Conservation (phyloP, 495 filamentous ascomycete species). For the Staphylotrichum longicolle region DNA sequence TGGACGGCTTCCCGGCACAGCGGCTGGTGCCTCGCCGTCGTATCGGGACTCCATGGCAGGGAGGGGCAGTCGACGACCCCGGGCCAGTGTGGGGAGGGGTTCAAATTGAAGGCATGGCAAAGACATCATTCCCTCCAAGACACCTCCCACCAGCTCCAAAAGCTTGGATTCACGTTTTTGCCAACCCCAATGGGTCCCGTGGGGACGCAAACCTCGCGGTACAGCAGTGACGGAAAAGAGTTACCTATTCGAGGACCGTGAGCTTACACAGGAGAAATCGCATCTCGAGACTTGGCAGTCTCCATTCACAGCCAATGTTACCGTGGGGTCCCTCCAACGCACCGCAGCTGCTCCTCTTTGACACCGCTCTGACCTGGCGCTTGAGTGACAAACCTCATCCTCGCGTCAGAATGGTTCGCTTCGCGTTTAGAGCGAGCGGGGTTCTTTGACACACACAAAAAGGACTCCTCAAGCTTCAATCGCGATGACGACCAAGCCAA, state of each 20-base stretch:
- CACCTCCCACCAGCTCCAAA: too few species aligned
- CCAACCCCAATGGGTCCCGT: too few species aligned
- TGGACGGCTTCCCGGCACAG: background rate
- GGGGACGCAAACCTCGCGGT: background rate
- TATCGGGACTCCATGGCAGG: background rate
- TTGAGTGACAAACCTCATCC: constrained; percentile 5
- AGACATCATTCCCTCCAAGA: background rate
- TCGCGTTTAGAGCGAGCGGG: constrained; percentile 7
- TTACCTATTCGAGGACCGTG: too few species aligned
- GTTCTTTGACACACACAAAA: constrained; percentile 14
- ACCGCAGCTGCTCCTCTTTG: background rate
- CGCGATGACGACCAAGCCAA: too few species aligned
- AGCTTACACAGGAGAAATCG: too few species aligned
- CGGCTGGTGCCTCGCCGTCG: constrained; percentile 6
- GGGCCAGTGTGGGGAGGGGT: constrained; percentile 16
- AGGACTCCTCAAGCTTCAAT: too few species aligned
- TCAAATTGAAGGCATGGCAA: background rate
- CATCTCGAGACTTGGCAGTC: too few species aligned
- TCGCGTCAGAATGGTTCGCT: constrained; percentile 17
- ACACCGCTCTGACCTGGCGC: constrained; percentile 1
- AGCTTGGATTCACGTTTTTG: too few species aligned
- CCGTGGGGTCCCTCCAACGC: too few species aligned
- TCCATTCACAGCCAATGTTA: too few species aligned
- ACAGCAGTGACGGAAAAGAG: background rate
- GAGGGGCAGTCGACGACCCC: constrained; percentile 8